These are phyloP conservation scores for Solidago caesia DNA, from an alignment of 129 eudicot species.

Conservation along the genomic window DNA sequence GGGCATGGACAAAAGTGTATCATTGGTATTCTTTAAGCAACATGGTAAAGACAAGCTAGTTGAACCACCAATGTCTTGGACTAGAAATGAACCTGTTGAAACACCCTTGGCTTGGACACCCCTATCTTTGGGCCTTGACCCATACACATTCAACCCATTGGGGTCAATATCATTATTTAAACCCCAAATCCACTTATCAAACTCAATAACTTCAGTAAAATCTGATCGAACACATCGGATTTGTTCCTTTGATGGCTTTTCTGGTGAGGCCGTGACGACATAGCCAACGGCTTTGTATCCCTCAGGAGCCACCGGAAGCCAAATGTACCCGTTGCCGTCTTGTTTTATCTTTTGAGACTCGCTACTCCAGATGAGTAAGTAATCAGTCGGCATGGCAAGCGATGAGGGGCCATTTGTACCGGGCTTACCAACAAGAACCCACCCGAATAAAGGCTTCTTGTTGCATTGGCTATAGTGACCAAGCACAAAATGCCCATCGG, in stretches of 20 bases:
- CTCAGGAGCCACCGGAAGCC: conserved; percentile 56
- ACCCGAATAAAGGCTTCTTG: conserved; percentile 55
- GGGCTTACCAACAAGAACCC: conserved; percentile 64
- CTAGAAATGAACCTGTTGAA: conserved; percentile 59
- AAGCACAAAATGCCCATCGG: conserved; percentile 40
- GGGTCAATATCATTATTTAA: conserved; percentile 34
- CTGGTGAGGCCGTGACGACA: conserved; percentile 51
- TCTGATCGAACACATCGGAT: conserved; percentile 60
- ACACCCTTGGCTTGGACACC: conserved; percentile 54
- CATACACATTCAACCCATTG: conserved; percentile 52
- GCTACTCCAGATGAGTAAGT: conserved; percentile 60
- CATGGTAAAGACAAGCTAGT: conserved; percentile 24
- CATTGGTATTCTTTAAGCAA: conserved; percentile 53
- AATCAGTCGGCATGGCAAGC: conserved; percentile 44
- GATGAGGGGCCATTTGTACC: conserved; percentile 27
- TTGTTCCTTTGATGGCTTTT: conserved; percentile 51
- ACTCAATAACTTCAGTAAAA: conserved; percentile 45
- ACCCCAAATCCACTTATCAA: conserved; percentile 74
- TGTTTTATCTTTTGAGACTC: conserved; percentile 49
- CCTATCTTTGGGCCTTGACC: conserved; percentile 52
- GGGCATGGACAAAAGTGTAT: conserved; percentile 50
- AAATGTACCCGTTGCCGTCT: conserved; percentile 47
- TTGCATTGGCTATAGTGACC: conserved; percentile 67
- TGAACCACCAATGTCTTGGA: conserved; percentile 36
- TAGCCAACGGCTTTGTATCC: conserved; percentile 57